Base-by-base conservation (phyloP, 805 yeast genomes). In the Priceomyces medius region DNA sequence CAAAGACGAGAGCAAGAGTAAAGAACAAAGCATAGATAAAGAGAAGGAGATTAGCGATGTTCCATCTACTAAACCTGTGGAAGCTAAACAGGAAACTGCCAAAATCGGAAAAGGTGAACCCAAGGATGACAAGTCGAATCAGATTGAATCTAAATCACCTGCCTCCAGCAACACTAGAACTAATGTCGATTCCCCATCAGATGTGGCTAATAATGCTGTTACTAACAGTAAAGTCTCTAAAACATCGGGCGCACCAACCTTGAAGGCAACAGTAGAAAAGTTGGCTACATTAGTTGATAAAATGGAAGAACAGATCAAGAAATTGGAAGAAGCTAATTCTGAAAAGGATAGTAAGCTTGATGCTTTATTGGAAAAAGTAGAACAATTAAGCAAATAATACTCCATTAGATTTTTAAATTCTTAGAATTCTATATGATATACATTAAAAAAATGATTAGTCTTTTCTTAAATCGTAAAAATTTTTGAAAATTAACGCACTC, bases 251-350 rank as follows among this genome's bases (percentile, higher is more conserved):
- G 79, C 86, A 14, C 73, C 85, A 23, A 85, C 89, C 0, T 69
- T 86, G 45, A 83, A 83, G 53, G 83, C 79, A 7, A 80, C 88
- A 1, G 82, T 85, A 23, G 91, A 83, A 48, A 82, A 76, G 47
- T 67, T 86, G 41, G 79, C 85, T 4, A 44, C 64, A 2, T 61
- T 86, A 24, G 88, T 83, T 16, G 65, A 68, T 2, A 66, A 72
- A 20, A 69, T 86, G 35, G 89, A 85, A 56, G 41, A 63, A 0
- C 77, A 81, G 33, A 75, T 86, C 34, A 53, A 68, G 8, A 71
- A 63, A 41, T 67, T 86, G 43, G 66, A 73, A 7, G 66, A 70
- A 13, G 68, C 82, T 3, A 82, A 79, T 41, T 48, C 73, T n/a
- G 83, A 77, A 24, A 85, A 84, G 55, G 91, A 85, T 54, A 80